phyloP scores from a whole-genome alignment of 2,329 filamentous ascomycete genomes.

The Alternaria incomplexa region DNA sequence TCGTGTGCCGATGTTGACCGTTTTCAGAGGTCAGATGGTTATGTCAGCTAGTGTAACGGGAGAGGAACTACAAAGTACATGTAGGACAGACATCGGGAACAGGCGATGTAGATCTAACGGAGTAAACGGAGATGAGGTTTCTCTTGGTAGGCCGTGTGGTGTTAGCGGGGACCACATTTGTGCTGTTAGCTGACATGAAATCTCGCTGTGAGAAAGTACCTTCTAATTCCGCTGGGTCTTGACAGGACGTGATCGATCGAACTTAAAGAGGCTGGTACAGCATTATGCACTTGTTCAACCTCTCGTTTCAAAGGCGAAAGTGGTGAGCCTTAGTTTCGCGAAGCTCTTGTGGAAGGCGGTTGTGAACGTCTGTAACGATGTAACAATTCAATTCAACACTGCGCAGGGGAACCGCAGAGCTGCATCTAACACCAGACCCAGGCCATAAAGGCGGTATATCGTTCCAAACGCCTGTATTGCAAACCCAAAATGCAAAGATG shows the following conservation, averaged over 20 bases:
- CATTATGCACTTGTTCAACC: not conserved
- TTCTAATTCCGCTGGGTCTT: not conserved
- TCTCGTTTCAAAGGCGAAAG: not conserved
- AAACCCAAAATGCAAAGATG: not conserved
- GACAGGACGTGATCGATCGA: not conserved
- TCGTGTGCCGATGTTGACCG: slow-evolving; percentile 3
- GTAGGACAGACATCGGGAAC: not conserved
- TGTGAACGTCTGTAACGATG: not conserved
- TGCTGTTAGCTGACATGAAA: not conserved
- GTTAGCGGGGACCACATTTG: not conserved
- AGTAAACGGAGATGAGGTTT: not conserved
- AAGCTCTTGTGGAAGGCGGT: not conserved
- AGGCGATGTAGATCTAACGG: not conserved
- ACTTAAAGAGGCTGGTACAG: not conserved
- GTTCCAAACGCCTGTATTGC: slow-evolving; percentile 8
- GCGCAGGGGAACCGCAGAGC: not conserved
- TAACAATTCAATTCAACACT: slow-evolving; percentile 6
- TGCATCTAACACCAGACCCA: not conserved
- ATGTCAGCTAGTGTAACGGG: slow-evolving; percentile 1
- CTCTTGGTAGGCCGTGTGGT: not conserved
- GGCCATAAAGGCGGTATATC: slow-evolving; percentile 13
- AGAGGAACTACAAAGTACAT: not conserved
- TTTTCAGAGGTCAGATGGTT: not conserved
- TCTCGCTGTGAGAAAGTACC: not conserved
- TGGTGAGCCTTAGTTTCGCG: not conserved